Conservation (phyloP, 768 basidiomycete species). For the Daedaleopsis sinensis region DNA sequence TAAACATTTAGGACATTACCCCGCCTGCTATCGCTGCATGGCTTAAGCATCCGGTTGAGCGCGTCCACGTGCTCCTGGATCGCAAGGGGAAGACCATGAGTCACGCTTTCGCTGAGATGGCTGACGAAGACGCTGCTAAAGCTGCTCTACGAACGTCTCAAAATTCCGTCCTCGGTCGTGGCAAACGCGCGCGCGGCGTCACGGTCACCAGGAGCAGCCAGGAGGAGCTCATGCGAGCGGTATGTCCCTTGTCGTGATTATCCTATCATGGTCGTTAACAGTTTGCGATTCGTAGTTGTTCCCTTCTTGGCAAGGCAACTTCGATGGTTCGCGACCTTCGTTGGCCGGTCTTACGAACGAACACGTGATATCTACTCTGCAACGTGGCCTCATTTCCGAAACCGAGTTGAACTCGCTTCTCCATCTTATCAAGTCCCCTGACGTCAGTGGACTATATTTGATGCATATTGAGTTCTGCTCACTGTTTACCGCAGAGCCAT, state of each 20-base stretch:
- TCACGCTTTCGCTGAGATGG: constrained; percentile 82
- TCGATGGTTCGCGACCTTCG: constrained; percentile 69
- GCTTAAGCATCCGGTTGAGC: constrained; percentile 70
- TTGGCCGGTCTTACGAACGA: constrained; percentile 64
- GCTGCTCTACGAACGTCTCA: constrained; percentile 62
- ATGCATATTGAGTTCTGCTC: background rate
- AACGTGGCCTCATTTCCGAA: constrained; percentile 67
- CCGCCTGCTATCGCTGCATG: constrained; percentile 70
- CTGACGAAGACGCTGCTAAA: constrained; percentile 60
- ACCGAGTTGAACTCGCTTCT: constrained; percentile 66
- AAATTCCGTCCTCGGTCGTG: constrained; percentile 72
- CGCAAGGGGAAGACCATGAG: constrained; percentile 81
- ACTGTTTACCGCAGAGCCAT: constrained; percentile 56
- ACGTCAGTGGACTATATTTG: constrained; percentile 50
- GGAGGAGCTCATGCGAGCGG: constrained; percentile 81
- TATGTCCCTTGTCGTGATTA: constrained; percentile 35
- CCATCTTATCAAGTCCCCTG: constrained; percentile 75
- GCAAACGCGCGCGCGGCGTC: constrained; percentile 79
- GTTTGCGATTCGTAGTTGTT: constrained; percentile 55
- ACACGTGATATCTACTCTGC: constrained; percentile 59
- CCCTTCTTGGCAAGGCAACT: constrained; percentile 78
- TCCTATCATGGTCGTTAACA: background rate
- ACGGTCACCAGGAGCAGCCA: constrained; percentile 81
- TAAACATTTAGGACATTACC: constrained; percentile 69
- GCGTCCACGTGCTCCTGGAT: constrained; percentile 81